Evolutionary conservation across 306 rosid species (phyloP).

Genomic region (Rosa multiflora): DNA sequence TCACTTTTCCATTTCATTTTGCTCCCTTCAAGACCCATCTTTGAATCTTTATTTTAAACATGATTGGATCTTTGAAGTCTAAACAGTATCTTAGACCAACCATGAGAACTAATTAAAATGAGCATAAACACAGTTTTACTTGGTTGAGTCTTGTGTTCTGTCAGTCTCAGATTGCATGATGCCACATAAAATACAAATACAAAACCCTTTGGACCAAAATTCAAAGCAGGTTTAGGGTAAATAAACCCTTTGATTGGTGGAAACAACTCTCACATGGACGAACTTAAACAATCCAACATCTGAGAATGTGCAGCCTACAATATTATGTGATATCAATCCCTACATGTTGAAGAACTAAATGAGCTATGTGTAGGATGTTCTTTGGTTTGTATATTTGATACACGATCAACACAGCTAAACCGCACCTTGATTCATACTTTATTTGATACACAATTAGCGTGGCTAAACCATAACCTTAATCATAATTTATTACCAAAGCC

Average conservation of each 20-base stretch:
- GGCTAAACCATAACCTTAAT: not conserved
- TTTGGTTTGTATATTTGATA: not conserved
- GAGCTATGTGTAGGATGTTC: slow-evolving; percentile 19
- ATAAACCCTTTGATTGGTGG: slow-evolving; percentile 33
- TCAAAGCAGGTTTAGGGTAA: slow-evolving; percentile 17
- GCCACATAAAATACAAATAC: slow-evolving; percentile 3
- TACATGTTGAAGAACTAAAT: slow-evolving; percentile 17
- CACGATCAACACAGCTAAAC: slow-evolving; percentile 5
- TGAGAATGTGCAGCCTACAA: slow-evolving; percentile 25
- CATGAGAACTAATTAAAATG: slow-evolving; percentile 1
- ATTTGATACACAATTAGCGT: slow-evolving; percentile 3
- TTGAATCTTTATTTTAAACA: not conserved
- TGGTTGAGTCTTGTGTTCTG: slow-evolving; percentile 38
- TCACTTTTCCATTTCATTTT: not conserved
- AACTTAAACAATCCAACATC: slow-evolving; percentile 16
- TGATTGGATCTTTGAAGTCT: slow-evolving; percentile 15
- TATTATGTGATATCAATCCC: not conserved
- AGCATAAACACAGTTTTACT: slow-evolving; percentile 27
- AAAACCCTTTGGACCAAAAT: not conserved
- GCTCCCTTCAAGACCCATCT: slow-evolving; percentile 16
- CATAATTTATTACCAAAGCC: not conserved
- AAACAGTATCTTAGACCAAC: slow-evolving; percentile 23
- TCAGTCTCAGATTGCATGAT: slow-evolving; percentile 29
- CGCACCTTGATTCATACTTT: not conserved
- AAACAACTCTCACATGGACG: slow-evolving; percentile 16